Base-by-base conservation (phyloP, 1,139 yeast genomes). In the Diutina mesorugosa region DNA sequence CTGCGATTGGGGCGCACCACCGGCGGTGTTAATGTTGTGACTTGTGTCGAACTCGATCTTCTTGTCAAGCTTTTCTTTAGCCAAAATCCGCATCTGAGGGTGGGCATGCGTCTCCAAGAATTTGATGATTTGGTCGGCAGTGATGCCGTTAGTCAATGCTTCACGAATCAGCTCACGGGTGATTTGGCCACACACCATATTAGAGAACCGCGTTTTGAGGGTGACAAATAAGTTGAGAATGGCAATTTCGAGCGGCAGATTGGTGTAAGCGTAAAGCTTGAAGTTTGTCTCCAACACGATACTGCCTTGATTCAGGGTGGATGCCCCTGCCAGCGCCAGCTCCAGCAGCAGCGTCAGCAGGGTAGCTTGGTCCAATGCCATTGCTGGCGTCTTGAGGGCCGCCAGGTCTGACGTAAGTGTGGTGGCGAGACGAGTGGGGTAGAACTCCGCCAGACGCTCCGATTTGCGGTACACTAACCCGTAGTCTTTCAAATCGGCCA, bases 241-340 rank as follows among this genome's bases (percentile, higher is more conserved):
- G 12, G 99, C 97, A 61, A 93, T 91, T 69, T 95, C 98, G 59
- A 93, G 75, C 1, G 99, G 98, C 1, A 97, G 90, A 60, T 90
- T 87, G 1, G 99, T 91, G 67, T 93, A 93, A 50, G 99, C 95
- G 65, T 93, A 93, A 4, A 95, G 66, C 64, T 95, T 87, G 74
- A 90, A 93, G 69, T 93, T 93, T 0, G 99, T 93, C 68, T 93
- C 99, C 51, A 95, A 77, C 60, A 93, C 88, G 58, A 93, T 78
- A 30, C 95, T 83, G 0, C 96, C 96, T 47, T 72, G 18, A n/a
- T 26, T 70, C 41, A 35, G 10, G 41, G 41, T 35, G 14, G 41
- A 35, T 5, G 41, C 41, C n/a, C 41, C 41, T 12, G 41, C 41
- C 60, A 28, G 67, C 56, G 55, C 68, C 64, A 21, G 60, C 56